phyloP scores from a whole-genome alignment of 1,284 basidiomycete genomes.

The Fistulina hepatica region DNA sequence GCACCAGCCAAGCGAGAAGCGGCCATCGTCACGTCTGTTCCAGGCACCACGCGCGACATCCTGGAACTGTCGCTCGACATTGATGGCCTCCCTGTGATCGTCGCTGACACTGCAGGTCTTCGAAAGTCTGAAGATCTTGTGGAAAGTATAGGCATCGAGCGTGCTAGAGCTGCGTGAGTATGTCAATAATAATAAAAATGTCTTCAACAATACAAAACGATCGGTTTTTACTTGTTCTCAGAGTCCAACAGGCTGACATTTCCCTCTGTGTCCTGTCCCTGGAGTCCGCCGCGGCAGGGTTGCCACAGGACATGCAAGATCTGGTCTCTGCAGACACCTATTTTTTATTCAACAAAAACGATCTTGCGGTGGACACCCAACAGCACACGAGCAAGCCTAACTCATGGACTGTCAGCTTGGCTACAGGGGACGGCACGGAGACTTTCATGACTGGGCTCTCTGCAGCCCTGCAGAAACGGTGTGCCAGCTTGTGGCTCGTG shows the following conservation, averaged over 20 bases:
- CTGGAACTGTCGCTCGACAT: slow-evolving; percentile 77
- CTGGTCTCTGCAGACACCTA: slow-evolving; percentile 46
- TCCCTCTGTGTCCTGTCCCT: slow-evolving; percentile 72
- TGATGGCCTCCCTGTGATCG: slow-evolving; percentile 70
- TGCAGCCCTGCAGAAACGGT: slow-evolving; percentile 43
- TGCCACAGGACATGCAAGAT: slow-evolving; percentile 37
- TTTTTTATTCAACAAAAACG: slow-evolving; percentile 67
- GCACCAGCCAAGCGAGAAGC: slow-evolving; percentile 68
- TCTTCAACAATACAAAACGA: too few species aligned
- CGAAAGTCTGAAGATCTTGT: slow-evolving; percentile 63
- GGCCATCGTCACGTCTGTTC: slow-evolving; percentile 77
- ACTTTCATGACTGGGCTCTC: slow-evolving; percentile 51
- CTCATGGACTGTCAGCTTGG: slow-evolving; percentile 54
- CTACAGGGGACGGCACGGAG: slow-evolving; percentile 43
- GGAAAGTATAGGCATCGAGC: slow-evolving; percentile 73
- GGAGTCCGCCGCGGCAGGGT: slow-evolving; percentile 22
- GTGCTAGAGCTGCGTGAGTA: slow-evolving; percentile 55
- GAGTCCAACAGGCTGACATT: slow-evolving; percentile 55
- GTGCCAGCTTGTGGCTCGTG: slow-evolving; percentile 12
- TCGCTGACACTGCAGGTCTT: slow-evolving; percentile 80
- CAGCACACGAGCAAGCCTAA: slow-evolving; percentile 7
- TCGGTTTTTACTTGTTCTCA: slow-evolving; percentile 24
- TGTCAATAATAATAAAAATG: slow-evolving; percentile 4
- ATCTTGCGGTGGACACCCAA: slow-evolving; percentile 30
- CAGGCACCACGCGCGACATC: slow-evolving; percentile 83